Base-by-base conservation (phyloP, 176 grass and related monocot species). In the Echinochloa phyllopogon region DNA sequence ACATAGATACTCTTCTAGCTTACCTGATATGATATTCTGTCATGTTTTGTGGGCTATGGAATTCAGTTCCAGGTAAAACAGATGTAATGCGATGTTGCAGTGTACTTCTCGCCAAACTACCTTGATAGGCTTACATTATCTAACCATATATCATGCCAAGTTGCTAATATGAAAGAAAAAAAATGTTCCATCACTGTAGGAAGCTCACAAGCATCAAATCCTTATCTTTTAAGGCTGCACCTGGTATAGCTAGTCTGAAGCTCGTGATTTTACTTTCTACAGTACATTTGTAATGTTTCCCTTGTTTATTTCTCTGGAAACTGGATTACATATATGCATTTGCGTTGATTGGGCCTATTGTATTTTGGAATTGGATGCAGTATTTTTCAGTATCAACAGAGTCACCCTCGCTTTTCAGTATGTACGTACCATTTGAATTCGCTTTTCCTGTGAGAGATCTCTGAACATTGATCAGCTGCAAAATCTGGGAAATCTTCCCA, bases 181-280 rank as follows among this genome's bases (percentile, higher is more conserved):
- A 36, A 77, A 44, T 45, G 24, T 27, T 88, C 68, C 53, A 52
- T 36, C 45, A 72, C 24, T 72, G n/a, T 78, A 53, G 74, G 23
- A 8, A 72, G 24, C 37, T 72, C 6, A 53, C 73, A 24, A 77
- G 24, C 37, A 17, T 77, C 15, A 88, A 52, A 44, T 52, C 38
- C 29, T 44, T 44, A 37, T 44, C 24, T 65, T 75, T 0, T 59
- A 80, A 67, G 52, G 50, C 33, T 89, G 59, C 70, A 89, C 10
- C 14, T 25, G 29, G 23, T 86, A 27, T 77, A 89, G 52, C 25
- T 77, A 47, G 8, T 55, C 29, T 20, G 37, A 44, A 77, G 29
- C 13, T 89, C 53, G 33, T 85, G 65, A 78, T 88, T 56, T 73
- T 60, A 14, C 18, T 56, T 6, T 79, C 13, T 79, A 53, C n/a